Conservation (phyloP, 495 filamentous ascomycete species). For the Penicillium ochrochloron region DNA sequence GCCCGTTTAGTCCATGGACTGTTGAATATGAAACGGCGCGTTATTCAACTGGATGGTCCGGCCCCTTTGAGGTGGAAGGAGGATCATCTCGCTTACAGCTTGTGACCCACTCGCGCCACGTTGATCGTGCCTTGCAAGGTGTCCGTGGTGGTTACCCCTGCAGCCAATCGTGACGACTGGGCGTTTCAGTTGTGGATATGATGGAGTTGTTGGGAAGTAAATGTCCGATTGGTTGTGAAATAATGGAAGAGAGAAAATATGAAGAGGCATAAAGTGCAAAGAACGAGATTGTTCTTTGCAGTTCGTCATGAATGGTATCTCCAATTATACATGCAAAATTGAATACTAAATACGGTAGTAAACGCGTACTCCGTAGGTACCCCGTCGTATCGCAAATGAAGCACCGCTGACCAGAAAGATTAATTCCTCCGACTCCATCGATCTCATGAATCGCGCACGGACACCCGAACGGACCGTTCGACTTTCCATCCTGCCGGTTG, state of each 20-base stretch:
- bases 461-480: conserved; percentile 33
- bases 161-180: neutral
- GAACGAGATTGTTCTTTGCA: neutral
- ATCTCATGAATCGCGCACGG: conserved; percentile 30
- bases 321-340: neutral
- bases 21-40: neutral
- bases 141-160: neutral
- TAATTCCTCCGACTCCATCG: neutral
- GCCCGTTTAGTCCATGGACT: neutral
- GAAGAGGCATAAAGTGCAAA: neutral
- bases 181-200: neutral
- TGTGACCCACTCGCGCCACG: conserved; percentile 6
- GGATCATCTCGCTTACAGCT: conserved; percentile 16
- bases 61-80: neutral
- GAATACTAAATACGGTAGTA: neutral
- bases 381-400: neutral
- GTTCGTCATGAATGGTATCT: conserved; percentile 2
- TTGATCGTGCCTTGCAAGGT: neutral
- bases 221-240: neutral
- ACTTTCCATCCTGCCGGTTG: conserved; percentile 27
- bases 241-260: too few relatives aligned
- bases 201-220: neutral
- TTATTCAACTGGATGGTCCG: neutral
- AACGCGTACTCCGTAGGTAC: neutral
- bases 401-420: neutral